Base-by-base conservation (phyloP, 768 basidiomycete genomes). In the Cystofilobasidium capitatum region DNA sequence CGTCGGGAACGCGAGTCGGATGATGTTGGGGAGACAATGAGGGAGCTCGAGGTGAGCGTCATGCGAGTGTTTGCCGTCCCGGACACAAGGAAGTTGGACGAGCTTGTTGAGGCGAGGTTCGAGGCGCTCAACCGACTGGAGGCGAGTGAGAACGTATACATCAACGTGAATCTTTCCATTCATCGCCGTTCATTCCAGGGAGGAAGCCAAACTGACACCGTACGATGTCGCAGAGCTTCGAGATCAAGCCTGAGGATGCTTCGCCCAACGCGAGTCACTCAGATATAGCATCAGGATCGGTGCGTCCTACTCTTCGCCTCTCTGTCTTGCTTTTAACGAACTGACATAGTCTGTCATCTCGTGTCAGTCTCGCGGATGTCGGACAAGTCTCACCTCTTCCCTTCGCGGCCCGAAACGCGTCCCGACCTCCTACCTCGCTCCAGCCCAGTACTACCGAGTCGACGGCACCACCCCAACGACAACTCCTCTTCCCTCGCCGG, bases 51-150 rank as follows among this genome's bases (percentile, higher is more conserved):
- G 45, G 62, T 62, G 45, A n/a, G n/a, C n/a, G n/a, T n/a, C n/a
- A 9, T 62, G 29, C 36, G 37, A 26, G 49, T 62, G 24, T 62
- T 62, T 62, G 62, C 37, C 20, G 62, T 62, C 6, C 62, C 62
- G 2, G 31, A n/a, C 24, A 62, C 62, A 42, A 62, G n/a, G 17
- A 47, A 44, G 36, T 20, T 62, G 29, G 62, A 62, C 33, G 2
- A 33, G 17, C 29, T 62, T 12, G 49, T 62, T 14, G 35, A 45
- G 22, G 31, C 45, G 44, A 62, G 62, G 35, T 24, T 10, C 33
- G 45, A 17, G 4, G 62, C 44, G 44, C 39, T 62, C 14, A 12
- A 62, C 44, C 20, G 42, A n/a, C 20, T 62, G 42, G 62, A 62
- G 62, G 58, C 39, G 58, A 42, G 37, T 20, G 58, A 60, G 58